A percentile compares a stretch with the other conserved stretches of the same genome.
Conservation (phyloP, 345 rosid genomes). For the Anacardium occidentale region DNA sequence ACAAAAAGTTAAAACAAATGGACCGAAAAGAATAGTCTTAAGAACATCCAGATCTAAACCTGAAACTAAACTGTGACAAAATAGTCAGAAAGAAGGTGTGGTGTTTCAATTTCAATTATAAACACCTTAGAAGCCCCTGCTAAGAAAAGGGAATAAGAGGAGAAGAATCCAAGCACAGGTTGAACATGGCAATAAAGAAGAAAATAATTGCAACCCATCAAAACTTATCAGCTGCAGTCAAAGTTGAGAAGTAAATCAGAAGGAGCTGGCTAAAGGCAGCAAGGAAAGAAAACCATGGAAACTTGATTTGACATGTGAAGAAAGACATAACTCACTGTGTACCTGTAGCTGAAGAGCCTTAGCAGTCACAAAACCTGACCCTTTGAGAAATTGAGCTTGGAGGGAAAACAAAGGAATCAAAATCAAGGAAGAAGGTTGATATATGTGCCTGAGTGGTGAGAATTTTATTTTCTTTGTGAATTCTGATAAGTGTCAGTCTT, state of each 20-base stretch:
- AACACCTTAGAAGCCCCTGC: background rate
- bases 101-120: background rate
- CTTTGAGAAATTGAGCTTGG: slow-evolving; percentile 12
- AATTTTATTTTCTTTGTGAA: background rate
- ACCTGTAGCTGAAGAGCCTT: slow-evolving; percentile 1
- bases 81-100: background rate
- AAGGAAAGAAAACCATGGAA: background rate
- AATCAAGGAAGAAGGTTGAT: background rate
- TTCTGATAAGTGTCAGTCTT: slow-evolving; percentile 2
- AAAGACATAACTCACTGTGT: background rate
- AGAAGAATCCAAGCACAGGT: background rate
- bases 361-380: background rate
- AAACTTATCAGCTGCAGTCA: background rate
- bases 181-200: background rate
- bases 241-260: background rate
- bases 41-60: slow-evolving; percentile 3
- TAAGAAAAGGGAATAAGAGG: background rate
- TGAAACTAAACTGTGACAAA: background rate
- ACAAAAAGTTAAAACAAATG: background rate
- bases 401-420: slow-evolving; percentile 5
- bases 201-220: background rate
- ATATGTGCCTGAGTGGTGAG: background rate
- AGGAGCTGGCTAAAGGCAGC: background rate
- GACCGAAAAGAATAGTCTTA: background rate
- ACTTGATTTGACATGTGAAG: background rate